Evolutionary conservation across 192 early-diverging fungal species (phyloP).

Genomic region (Coemansia sp.): DNA sequence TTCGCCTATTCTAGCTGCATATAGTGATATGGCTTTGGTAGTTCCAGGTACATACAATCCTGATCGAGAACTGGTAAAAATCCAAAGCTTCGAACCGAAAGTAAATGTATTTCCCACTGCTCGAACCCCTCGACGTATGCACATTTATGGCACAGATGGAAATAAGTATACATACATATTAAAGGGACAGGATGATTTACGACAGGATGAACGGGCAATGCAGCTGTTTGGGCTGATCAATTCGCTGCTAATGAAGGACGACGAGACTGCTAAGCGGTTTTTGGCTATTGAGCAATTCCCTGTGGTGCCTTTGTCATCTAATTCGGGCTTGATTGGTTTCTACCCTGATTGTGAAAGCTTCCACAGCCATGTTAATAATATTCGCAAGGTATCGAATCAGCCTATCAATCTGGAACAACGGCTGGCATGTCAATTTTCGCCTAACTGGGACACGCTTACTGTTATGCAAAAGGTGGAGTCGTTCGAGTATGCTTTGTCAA

Average conservation of each 20-base stretch:
- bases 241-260: slow-evolving; percentile 77
- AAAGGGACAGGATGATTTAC: slow-evolving; percentile 97
- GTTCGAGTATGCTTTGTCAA: slow-evolving; percentile 89
- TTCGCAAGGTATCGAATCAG: slow-evolving; percentile 80
- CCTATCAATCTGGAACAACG: slow-evolving; percentile 89
- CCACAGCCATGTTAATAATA: slow-evolving; percentile 85
- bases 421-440: slow-evolving; percentile 84
- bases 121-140: slow-evolving; percentile 83
- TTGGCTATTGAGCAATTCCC: slow-evolving; percentile 89
- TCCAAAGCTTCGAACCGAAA: slow-evolving; percentile 78
- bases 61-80: slow-evolving; percentile 80
- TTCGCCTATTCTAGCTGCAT: slow-evolving; percentile 82
- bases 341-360: slow-evolving; percentile 89
- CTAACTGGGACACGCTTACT: slow-evolving; percentile 89
- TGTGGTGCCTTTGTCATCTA: slow-evolving; percentile 94
- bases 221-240: slow-evolving; percentile 98
- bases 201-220: slow-evolving; percentile 99
- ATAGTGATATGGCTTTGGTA: slow-evolving; percentile 81
- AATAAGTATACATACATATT: slow-evolving; percentile 85
- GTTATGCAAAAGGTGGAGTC: slow-evolving; percentile 95
- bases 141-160: slow-evolving; percentile 85
- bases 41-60: slow-evolving; percentile 88
- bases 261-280: slow-evolving; percentile 90
- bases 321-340: slow-evolving; percentile 95
- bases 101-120: slow-evolving; percentile 89